These are phyloP conservation scores for Colletotrichum tanaceti DNA, from an alignment of 2,329 filamentous ascomycete species.

Conservation along the genomic window DNA sequence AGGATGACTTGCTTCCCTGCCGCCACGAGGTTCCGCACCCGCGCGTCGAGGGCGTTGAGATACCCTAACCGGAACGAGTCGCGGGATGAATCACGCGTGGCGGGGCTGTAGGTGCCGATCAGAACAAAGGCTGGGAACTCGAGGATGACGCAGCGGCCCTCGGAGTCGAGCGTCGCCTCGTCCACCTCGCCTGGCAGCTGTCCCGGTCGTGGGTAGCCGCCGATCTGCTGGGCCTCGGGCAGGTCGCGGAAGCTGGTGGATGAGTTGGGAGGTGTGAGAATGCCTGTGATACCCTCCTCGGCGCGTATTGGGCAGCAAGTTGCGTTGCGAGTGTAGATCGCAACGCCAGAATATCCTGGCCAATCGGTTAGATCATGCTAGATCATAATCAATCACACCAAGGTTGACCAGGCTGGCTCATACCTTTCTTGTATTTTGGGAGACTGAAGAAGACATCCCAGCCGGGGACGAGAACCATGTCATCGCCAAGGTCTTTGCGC, in stretches of 20 bases:
- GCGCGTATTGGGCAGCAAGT: slow-evolving; percentile 87
- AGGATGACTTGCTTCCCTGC: slow-evolving; percentile 88
- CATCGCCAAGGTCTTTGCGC: slow-evolving; percentile 88
- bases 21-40: slow-evolving; percentile 84
- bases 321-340: slow-evolving; percentile 90
- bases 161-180: slow-evolving; percentile 81
- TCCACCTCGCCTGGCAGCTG: slow-evolving; percentile 77
- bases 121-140: slow-evolving; percentile 97
- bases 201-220: slow-evolving; percentile 80
- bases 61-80: slow-evolving; percentile 87
- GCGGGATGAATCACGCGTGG: slow-evolving; percentile 84
- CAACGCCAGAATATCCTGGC: slow-evolving; percentile 94
- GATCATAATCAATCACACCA: neutral
- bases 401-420: neutral
- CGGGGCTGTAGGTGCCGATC: slow-evolving; percentile 91
- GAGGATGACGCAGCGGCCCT: slow-evolving; percentile 89
- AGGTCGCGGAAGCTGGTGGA: slow-evolving; percentile 79
- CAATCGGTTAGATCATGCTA: neutral
- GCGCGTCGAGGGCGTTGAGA: slow-evolving; percentile 80
- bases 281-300: slow-evolving; percentile 92
- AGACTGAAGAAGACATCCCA: slow-evolving; percentile 98
- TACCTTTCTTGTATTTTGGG: slow-evolving; percentile 92
- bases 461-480: slow-evolving; percentile 93
- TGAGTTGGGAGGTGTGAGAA: slow-evolving; percentile 79
- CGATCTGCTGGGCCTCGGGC: slow-evolving; percentile 79